Conservation (phyloP, 352 stramenopile genomes). For the Plasmopara muralis region DNA sequence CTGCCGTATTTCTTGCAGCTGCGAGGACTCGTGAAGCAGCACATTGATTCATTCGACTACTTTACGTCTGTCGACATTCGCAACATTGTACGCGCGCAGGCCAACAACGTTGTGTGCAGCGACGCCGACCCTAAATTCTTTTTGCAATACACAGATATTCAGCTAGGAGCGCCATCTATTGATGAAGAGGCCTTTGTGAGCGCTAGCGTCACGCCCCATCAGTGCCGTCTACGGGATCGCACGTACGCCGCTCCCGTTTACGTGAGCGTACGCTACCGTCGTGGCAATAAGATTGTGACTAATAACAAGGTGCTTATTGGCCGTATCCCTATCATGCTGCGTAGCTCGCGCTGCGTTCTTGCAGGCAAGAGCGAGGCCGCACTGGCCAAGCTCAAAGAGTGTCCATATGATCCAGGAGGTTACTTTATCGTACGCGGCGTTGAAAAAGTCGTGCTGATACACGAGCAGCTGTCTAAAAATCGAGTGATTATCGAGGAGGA, state of each 20-base stretch:
- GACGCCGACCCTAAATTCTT: constrained; percentile 98
- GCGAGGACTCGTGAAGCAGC: constrained; percentile 92
- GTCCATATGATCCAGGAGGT: constrained; percentile 98
- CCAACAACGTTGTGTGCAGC: constrained; percentile 87
- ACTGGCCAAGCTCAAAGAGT: constrained; percentile 97
- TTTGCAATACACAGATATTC: constrained; percentile 97
- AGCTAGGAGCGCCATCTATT: constrained; percentile 93
- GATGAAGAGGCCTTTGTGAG: constrained; percentile 96
- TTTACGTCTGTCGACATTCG: constrained; percentile 98
- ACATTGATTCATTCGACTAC: constrained; percentile 99
- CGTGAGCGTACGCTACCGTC: constrained; percentile 97
- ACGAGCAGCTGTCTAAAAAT: constrained; percentile 99
- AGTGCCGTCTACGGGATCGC: constrained; percentile 97
- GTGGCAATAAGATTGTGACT: constrained; percentile 96
- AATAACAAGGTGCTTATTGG: constrained; percentile 96
- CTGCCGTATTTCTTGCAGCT: constrained; percentile 97
- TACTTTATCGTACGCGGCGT: constrained; percentile 99
- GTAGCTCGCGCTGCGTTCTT: constrained; percentile 95
- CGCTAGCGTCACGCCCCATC: constrained; percentile 92
- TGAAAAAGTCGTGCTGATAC: constrained; percentile 99
- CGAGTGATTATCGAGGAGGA: constrained; percentile 99
- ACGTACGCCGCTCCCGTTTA: constrained; percentile 99
- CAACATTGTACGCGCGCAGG: constrained; percentile 95
- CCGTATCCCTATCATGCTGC: constrained; percentile 98
- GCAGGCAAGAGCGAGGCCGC: constrained; percentile 90